Evolutionary conservation across 139 green algal genomes (phyloP).

Genomic region (Eudorina sp.): DNA sequence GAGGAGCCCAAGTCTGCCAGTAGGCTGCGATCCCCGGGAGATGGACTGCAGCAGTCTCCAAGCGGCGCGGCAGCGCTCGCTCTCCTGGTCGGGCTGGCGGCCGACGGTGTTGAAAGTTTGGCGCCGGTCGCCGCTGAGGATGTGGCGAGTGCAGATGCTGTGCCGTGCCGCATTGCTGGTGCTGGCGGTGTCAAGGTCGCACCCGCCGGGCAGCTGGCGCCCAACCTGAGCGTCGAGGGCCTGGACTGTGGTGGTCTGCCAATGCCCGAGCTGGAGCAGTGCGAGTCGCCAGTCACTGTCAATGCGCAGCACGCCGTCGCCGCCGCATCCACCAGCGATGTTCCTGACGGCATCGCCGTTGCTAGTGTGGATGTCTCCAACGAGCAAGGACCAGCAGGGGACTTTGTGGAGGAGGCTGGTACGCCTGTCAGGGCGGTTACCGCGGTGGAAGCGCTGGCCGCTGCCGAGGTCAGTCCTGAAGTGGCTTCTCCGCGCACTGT

Average conservation of each 20-base stretch:
- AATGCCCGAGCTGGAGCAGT: slow-evolving; percentile 18
- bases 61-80: neutral
- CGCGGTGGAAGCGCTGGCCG: neutral
- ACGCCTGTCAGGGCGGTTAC: no score
- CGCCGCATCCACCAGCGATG: neutral
- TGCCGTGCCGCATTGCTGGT: no score
- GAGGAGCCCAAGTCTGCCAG: neutral
- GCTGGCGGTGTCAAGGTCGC: neutral
- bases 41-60: neutral
- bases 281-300: slow-evolving; percentile 19
- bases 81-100: neutral
- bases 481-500: slow-evolving; percentile 12
- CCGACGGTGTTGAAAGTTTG: neutral
- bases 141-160: neutral
- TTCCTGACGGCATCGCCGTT: neutral
- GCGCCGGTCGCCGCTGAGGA: neutral
- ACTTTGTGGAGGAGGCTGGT: no score
- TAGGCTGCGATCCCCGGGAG: neutral
- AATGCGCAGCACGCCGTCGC: neutral
- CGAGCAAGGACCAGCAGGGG: no score
- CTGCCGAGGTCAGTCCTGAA: neutral
- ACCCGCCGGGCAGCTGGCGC: neutral
- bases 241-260: slow-evolving; percentile 22
- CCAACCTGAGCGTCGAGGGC: neutral
- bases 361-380: neutral